Percentiles rank a stretch among this genome's conserved stretches.
Evolutionary conservation across 306 rosid species (phyloP).

Genomic region (Casuarina equisetifolia): DNA sequence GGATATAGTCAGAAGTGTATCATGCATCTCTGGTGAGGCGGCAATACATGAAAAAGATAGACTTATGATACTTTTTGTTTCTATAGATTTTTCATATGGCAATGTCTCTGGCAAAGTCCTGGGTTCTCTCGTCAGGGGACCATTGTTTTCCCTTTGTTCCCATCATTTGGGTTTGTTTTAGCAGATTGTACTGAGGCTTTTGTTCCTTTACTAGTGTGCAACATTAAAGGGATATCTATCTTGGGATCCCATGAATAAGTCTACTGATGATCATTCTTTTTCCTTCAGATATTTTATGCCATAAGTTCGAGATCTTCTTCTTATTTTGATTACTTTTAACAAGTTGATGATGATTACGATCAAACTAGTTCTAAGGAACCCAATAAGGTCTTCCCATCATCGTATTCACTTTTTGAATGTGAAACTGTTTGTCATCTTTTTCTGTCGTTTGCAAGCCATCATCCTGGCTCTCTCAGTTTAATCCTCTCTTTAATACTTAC

Average conservation of each 20-base stretch:
- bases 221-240: conserved; percentile 68
- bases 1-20: conserved; percentile 90
- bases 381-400: not conserved
- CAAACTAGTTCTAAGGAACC: not conserved
- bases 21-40: conserved; percentile 88
- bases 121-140: conserved; percentile 56
- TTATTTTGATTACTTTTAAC: not conserved
- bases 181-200: conserved; percentile 67
- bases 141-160: conserved; percentile 44
- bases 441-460: not conserved
- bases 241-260: conserved; percentile 74
- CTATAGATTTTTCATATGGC: conserved; percentile 59
- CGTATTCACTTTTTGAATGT: not conserved
- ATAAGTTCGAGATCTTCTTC: conserved; percentile 26
- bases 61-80: conserved; percentile 27
- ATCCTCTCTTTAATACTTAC: no score
- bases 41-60: conserved; percentile 47
- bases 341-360: not conserved
- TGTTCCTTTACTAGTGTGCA: conserved; percentile 71
- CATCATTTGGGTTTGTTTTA: conserved; percentile 55
- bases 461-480: not conserved
- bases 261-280: conserved; percentile 57
- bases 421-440: not conserved
- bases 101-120: conserved; percentile 59
- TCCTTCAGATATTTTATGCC: conserved; percentile 30